Conservation (phyloP, 371 early-diverging fungal genomes). For the Mortierella sp. region DNA sequence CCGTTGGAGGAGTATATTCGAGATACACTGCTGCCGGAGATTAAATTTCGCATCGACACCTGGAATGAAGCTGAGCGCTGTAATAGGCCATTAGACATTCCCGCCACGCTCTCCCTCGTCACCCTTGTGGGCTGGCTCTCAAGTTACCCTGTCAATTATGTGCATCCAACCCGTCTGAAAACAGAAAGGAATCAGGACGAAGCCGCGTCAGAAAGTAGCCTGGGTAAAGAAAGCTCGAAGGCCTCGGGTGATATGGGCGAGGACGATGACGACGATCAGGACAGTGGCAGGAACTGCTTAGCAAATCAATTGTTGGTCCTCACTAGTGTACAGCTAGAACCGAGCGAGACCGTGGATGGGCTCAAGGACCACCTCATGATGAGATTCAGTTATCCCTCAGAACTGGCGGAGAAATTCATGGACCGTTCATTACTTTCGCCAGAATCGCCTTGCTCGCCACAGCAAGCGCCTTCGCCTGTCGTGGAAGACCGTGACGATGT, state of each 20-base stretch:
- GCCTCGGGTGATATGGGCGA: background rate
- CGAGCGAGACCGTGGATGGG: slow-evolving; percentile 14
- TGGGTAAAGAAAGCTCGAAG: background rate
- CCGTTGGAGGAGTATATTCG: slow-evolving; percentile 25
- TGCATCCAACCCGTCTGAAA: slow-evolving; percentile 5
- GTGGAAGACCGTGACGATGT: too few relatives aligned
- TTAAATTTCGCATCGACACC: slow-evolving; percentile 11
- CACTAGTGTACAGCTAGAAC: slow-evolving; percentile 22
- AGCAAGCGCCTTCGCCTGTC: background rate
- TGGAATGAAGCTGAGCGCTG: slow-evolving; percentile 27
- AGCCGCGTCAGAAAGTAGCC: too few relatives aligned
- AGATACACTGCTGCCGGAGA: slow-evolving; percentile 10
- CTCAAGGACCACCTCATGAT: slow-evolving; percentile 13
- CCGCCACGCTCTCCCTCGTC: slow-evolving; percentile 18
- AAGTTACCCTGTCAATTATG: slow-evolving; percentile 34
- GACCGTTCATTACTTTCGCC: background rate
- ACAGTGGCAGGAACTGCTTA: slow-evolving; percentile 23
- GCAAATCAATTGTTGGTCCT: slow-evolving; percentile 25
- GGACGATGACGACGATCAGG: slow-evolving; percentile 14
- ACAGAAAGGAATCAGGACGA: too few relatives aligned
- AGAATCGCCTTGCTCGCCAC: background rate
- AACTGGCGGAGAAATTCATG: slow-evolving; percentile 7
- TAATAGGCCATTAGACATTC: background rate
- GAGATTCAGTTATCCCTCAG: slow-evolving; percentile 26
- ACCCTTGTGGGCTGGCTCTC: slow-evolving; percentile 40